phyloP scores from a whole-genome alignment of 257 asterid genomes.

The Solanum peruvianum region DNA sequence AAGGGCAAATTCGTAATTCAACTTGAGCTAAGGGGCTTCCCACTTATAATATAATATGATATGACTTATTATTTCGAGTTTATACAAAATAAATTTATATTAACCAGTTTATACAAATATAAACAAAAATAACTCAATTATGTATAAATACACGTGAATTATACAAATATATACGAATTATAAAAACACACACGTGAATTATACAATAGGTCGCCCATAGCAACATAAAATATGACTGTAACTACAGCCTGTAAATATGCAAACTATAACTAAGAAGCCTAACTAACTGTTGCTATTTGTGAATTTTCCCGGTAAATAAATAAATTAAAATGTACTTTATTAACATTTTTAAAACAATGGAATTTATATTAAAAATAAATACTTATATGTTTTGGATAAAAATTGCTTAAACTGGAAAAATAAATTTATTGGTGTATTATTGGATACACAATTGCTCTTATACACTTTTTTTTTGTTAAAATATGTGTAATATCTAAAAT shows the following conservation, averaged over 20 bases:
- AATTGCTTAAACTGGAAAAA: background rate
- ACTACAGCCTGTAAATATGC: rapidly evolving
- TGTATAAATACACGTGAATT: background rate
- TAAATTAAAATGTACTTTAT: too few relatives aligned
- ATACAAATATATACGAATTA: too few relatives aligned
- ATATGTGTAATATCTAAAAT: background rate
- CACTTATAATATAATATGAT: too few relatives aligned
- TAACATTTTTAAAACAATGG: background rate
- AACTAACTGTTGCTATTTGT: too few relatives aligned
- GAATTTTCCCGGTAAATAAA: too few relatives aligned
- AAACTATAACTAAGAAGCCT: too few relatives aligned
- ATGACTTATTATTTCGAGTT: too few relatives aligned
- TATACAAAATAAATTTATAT: background rate
- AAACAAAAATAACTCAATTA: background rate
- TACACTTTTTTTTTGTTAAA: background rate
- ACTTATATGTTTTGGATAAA: background rate
- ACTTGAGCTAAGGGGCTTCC: too few relatives aligned
- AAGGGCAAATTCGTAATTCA: too few relatives aligned
- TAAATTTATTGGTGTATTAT: too few relatives aligned
- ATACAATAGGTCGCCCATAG: background rate
- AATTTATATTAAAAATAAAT: too few relatives aligned
- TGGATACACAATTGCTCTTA: background rate
- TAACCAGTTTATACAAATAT: background rate
- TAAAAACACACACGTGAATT: background rate
- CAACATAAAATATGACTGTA: background rate